These are phyloP conservation scores for Calcarisporium arbuscula DNA, from an alignment of 2,329 filamentous ascomycete species.

Conservation along the genomic window DNA sequence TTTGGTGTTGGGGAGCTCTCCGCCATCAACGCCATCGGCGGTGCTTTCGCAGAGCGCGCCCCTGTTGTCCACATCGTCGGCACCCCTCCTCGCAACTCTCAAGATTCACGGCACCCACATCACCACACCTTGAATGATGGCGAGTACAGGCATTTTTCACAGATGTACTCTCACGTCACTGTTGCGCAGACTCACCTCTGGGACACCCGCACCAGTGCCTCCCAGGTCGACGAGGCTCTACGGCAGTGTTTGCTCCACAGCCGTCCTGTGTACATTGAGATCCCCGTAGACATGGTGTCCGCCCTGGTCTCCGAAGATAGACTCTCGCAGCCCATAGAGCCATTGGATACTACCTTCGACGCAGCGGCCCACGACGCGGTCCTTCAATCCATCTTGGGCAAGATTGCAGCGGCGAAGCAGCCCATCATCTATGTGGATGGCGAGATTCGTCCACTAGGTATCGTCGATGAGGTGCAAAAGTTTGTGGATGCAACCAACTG, in stretches of 20 bases:
- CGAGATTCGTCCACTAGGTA: constrained; percentile 34
- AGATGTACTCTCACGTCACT: constrained; percentile 43
- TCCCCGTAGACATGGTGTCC: constrained; percentile 47
- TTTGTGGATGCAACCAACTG: constrained; percentile 36
- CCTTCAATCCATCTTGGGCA: constrained; percentile 28
- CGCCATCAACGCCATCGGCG: constrained; percentile 53
- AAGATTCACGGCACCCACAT: constrained; percentile 35
- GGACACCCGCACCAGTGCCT: constrained; percentile 37
- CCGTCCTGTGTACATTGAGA: constrained; percentile 49
- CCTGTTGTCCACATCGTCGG: constrained; percentile 54
- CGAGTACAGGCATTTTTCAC: constrained; percentile 42
- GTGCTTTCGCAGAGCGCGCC: constrained; percentile 49
- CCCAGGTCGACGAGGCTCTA: constrained; percentile 45
- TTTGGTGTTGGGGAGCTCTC: constrained; percentile 54
- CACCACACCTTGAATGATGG: constrained; percentile 53
- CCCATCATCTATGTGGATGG: constrained; percentile 48
- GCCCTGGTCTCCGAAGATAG: constrained; percentile 23
- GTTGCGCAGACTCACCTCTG: constrained; percentile 37
- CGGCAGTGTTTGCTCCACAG: constrained; percentile 44
- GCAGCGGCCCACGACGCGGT: constrained; percentile 17
- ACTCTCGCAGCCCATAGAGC: constrained; percentile 16
- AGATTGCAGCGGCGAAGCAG: constrained; percentile 37
- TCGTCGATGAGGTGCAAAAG: constrained; percentile 33
- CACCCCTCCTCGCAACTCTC: constrained; percentile 36
- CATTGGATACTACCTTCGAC: constrained; percentile 4